These are phyloP conservation scores for sorghum (Sorghum bicolor) DNA, from an alignment of 176 grass and related monocot species.

Conservation along the genomic window Sorghum_bicolor_NCBIv3 NC_012878.2:7498501-7499000, in stretches of 20 bases:
- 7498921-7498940: constrained; percentile 80
- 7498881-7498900: constrained; percentile 74
- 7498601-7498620: constrained; percentile 83
- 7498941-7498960: constrained; percentile 73
- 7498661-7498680: constrained; percentile 76
- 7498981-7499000: constrained; percentile 79
- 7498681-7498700: constrained; percentile 99
- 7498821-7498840: background rate
- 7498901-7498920: constrained; percentile 72
- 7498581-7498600: constrained; percentile 64
- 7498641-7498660: constrained; percentile 86
- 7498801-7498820: background rate
- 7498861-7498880: constrained; percentile 83
- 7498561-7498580: background rate
- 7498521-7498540: background rate
- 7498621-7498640: constrained; percentile 84
- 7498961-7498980: constrained; percentile 90
- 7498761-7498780: constrained; percentile 95
- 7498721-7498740: constrained; percentile 96
- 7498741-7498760: constrained; percentile 95
- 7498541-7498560: background rate
- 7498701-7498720: constrained; percentile 99
- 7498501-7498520: background rate
- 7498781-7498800: constrained; percentile 73
- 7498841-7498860: background rate